These are phyloP conservation scores for Botrytis paeoniae DNA, from an alignment of 2,329 filamentous ascomycete genomes.

Conservation along the genomic window DNA sequence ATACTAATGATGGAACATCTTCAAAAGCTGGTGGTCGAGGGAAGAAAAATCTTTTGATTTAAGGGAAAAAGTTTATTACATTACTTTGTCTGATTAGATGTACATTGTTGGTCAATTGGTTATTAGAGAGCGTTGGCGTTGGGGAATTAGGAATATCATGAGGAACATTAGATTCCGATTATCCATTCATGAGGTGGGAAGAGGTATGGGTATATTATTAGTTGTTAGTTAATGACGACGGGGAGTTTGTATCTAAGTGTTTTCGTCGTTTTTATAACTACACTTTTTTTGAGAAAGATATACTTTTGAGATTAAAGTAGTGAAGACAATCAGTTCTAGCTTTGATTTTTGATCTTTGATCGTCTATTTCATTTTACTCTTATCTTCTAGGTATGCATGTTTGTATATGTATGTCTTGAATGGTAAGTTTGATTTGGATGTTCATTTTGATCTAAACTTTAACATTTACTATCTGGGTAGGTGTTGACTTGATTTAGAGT, in stretches of 20 bases:
- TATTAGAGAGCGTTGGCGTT: slow-evolving; percentile 7
- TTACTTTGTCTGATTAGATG: background rate
- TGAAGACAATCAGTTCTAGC: background rate
- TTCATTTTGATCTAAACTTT: background rate
- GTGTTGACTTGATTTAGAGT: too few species aligned
- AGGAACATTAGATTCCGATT: background rate
- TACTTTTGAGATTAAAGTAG: background rate
- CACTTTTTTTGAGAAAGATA: background rate
- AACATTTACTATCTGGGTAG: background rate
- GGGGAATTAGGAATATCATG: slow-evolving; percentile 6
- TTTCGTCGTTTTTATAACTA: background rate
- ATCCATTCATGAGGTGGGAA: background rate
- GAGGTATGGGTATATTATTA: slow-evolving; percentile 11
- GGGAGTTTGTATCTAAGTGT: background rate
- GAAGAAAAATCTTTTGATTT: slow-evolving; percentile 10
- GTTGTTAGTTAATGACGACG: background rate
- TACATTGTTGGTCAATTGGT: background rate
- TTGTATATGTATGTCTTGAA: background rate
- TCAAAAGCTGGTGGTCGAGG: slow-evolving; percentile 1
- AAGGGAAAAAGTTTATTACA: background rate
- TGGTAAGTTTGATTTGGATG: background rate
- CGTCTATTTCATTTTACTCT: background rate
- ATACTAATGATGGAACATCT: slow-evolving; percentile 18
- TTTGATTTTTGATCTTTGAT: background rate
- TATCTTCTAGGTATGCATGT: background rate